Evolutionary conservation across 352 stramenopile genomes (phyloP).

Genomic region (Nothophytophthora sp.): DNA sequence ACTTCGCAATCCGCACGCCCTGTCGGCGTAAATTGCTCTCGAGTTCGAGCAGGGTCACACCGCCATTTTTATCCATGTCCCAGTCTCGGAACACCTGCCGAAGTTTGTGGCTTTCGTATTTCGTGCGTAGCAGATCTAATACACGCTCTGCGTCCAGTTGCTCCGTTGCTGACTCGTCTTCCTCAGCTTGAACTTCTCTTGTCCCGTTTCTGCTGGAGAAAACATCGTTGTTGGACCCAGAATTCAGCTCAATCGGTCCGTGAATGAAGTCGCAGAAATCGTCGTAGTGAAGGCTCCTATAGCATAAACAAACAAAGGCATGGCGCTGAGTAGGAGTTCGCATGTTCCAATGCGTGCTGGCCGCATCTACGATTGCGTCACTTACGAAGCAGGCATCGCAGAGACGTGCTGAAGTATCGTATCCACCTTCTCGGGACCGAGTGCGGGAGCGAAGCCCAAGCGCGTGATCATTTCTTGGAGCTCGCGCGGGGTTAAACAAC

Average conservation of each 20-base stretch:
- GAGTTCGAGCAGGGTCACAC: conserved; percentile 44
- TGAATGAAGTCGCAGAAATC: conserved; percentile 49
- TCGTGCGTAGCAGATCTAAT: conserved; percentile 44
- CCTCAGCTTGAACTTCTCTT: background rate
- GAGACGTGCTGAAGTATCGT: conserved; percentile 38
- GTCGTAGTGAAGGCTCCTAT: conserved; percentile 44
- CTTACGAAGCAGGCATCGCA: conserved; percentile 28
- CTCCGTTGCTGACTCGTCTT: conserved; percentile 16
- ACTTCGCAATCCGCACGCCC: conserved; percentile 30
- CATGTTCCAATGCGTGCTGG: background rate
- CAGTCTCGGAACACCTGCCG: conserved; percentile 60
- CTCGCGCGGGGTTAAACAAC: conserved; percentile 32
- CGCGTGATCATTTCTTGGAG: conserved; percentile 45
- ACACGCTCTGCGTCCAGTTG: conserved; percentile 38
- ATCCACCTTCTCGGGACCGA: conserved; percentile 40
- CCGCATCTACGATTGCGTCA: background rate
- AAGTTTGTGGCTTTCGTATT: conserved; percentile 43
- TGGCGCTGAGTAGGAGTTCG: conserved; percentile 1
- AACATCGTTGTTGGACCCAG: background rate
- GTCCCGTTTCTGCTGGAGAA: background rate
- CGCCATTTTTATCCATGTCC: conserved; percentile 58
- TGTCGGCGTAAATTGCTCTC: conserved; percentile 45
- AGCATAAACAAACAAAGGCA: background rate
- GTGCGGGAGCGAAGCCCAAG: conserved; percentile 34
- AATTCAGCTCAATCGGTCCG: conserved; percentile 3